Conservation (phyloP, 805 yeast species). For the Yarrowia bubula region DNA sequence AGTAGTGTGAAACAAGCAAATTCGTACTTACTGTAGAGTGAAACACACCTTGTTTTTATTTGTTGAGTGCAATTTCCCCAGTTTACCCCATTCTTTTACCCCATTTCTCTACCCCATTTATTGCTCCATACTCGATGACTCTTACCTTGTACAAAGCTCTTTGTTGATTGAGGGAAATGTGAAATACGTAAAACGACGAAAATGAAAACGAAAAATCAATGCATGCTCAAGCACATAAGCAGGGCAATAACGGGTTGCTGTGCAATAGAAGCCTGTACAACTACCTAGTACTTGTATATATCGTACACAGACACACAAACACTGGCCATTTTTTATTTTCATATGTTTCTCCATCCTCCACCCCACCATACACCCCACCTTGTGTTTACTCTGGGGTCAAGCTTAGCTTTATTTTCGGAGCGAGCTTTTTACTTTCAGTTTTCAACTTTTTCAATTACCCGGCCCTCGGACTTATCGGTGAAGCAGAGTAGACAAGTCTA, state of each 20-base stretch:
- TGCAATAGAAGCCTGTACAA: not conserved
- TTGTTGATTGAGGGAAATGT: slow-evolving; percentile 4
- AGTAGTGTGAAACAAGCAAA: no score
- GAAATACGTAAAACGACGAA: not conserved
- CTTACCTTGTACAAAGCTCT: not conserved
- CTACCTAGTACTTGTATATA: no score
- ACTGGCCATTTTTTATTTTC: no score
- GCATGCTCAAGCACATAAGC: not conserved
- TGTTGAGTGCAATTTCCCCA: no score
- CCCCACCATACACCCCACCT: not conserved
- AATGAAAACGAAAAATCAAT: not conserved
- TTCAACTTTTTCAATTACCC: not conserved
- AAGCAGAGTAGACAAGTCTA: not conserved
- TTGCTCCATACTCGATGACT: not conserved
- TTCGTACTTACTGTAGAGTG: no score
- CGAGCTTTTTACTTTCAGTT: not conserved
- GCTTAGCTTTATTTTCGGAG: not conserved
- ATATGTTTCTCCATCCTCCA: not conserved
- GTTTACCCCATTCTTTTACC: no score
- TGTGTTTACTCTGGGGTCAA: not conserved
- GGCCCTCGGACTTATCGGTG: not conserved
- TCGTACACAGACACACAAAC: no score
- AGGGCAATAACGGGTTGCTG: not conserved
- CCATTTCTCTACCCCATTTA: not conserved
- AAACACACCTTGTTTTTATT: no score